A percentile compares a stretch with the other conserved stretches of the same genome.
Conservation (phyloP, 495 filamentous ascomycete species). For the Hypoxylon lienhwacheense region DNA sequence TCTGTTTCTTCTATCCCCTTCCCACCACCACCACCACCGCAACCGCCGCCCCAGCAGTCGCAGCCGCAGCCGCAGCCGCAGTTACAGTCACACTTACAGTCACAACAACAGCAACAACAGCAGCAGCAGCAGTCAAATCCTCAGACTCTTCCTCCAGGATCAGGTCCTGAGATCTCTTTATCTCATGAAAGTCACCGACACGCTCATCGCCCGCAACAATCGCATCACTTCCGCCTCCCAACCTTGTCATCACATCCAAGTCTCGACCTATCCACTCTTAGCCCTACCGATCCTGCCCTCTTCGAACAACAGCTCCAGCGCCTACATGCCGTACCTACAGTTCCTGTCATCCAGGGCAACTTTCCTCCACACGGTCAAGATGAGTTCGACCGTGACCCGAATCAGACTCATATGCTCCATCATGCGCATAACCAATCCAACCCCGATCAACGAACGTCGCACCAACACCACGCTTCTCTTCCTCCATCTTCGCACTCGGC, state of each 20-base stretch:
- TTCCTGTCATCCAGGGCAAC: conserved; percentile 42
- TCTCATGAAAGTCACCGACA: conserved; percentile 32
- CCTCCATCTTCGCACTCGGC: conserved; percentile 39
- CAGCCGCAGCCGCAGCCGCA: not conserved
- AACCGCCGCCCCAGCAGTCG: not conserved
- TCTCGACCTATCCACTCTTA: conserved; percentile 44
- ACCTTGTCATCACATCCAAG: conserved; percentile 44
- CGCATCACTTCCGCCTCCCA: conserved; percentile 33
- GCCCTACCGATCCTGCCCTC: conserved; percentile 36
- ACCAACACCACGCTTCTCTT: conserved; percentile 39
- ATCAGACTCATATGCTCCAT: conserved; percentile 35
- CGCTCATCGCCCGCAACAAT: conserved; percentile 22
- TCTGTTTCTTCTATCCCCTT: conserved; percentile 31
- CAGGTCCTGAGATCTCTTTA: conserved; percentile 11
- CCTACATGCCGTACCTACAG: conserved; percentile 41
- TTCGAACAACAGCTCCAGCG: conserved; percentile 47
- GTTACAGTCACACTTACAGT: not conserved
- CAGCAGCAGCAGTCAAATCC: conserved; percentile 3
- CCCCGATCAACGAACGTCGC: conserved; percentile 40
- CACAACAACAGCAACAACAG: not conserved
- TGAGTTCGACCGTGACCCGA: conserved; percentile 32
- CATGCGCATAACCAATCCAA: conserved; percentile 34
- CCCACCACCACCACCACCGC: conserved; percentile 25
- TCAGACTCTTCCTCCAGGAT: conserved; percentile 5
- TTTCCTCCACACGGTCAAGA: conserved; percentile 43